Conservation (phyloP, 345 rosid genomes). For the Aquilaria yunnanensis region DNA sequence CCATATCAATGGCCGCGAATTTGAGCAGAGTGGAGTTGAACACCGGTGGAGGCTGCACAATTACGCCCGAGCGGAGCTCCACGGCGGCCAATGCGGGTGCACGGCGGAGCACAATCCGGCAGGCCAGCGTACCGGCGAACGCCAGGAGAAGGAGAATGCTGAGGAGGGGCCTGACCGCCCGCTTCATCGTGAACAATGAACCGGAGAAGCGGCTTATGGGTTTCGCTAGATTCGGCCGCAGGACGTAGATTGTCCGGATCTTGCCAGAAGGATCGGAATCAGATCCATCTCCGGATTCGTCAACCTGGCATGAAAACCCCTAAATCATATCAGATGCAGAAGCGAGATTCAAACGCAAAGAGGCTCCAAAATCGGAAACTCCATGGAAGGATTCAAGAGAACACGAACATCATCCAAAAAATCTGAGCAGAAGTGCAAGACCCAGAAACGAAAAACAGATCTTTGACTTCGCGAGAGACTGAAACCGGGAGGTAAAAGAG, state of each 20-base stretch:
- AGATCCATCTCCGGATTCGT: slow-evolving; percentile 29
- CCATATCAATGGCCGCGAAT: slow-evolving; percentile 59
- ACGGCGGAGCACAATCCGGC: slow-evolving; percentile 38
- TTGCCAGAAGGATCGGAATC: slow-evolving; percentile 3
- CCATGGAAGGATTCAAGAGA: too few relatives aligned
- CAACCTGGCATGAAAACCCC: slow-evolving; percentile 8
- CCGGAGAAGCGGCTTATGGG: slow-evolving; percentile 12
- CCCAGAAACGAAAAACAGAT: too few relatives aligned
- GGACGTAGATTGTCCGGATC: slow-evolving; percentile 14
- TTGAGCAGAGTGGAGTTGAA: slow-evolving; percentile 67
- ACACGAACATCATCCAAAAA: too few relatives aligned
- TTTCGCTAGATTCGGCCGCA: slow-evolving; percentile 15
- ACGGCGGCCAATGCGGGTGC: slow-evolving; percentile 31
- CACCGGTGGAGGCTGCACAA: slow-evolving; percentile 19
- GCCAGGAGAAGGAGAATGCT: slow-evolving; percentile 48
- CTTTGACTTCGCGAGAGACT: too few relatives aligned
- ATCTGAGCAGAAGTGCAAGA: too few relatives aligned
- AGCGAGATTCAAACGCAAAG: too few relatives aligned
- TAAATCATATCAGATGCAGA: too few relatives aligned
- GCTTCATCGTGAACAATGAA: slow-evolving; percentile 42
- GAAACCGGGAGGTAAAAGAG: too few relatives aligned
- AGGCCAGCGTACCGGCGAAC: slow-evolving; percentile 48
- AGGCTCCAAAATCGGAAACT: too few relatives aligned
- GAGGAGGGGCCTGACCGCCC: slow-evolving; percentile 59
- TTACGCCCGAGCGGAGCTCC: slow-evolving; percentile 14